Evolutionary conservation across 352 stramenopile species (phyloP).

Genomic region (Phytopythium chamaehyphon): DNA sequence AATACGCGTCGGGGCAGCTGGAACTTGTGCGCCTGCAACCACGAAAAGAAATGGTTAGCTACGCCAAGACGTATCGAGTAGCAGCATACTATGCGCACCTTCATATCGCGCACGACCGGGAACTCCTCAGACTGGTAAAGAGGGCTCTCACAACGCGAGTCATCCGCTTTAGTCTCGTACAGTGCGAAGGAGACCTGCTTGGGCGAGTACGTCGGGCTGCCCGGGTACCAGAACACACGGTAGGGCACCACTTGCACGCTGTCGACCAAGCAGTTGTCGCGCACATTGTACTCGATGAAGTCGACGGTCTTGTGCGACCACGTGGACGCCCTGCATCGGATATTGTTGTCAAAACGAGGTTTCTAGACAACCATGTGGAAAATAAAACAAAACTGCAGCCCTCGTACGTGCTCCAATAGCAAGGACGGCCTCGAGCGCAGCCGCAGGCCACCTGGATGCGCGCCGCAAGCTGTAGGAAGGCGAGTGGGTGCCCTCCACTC

Average conservation of each 20-base stretch:
- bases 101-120: conserved; percentile 55
- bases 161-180: conserved; percentile 31
- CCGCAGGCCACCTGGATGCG: conserved; percentile 60
- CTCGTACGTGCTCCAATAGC: conserved; percentile 80
- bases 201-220: conserved; percentile 65
- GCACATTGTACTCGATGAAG: conserved; percentile 63
- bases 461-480: conserved; percentile 37
- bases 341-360: not conserved
- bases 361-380: too few relatives aligned
- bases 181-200: conserved; percentile 54
- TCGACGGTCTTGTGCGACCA: conserved; percentile 35
- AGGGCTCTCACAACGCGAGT: conserved; percentile 6
- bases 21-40: conserved; percentile 49
- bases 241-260: conserved; percentile 64
- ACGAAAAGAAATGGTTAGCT: not conserved
- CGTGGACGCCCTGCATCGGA: conserved; percentile 25
- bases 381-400: conserved; percentile 2
- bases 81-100: conserved; percentile 18
- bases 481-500: conserved; percentile 16
- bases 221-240: conserved; percentile 71
- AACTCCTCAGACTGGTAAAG: conserved; percentile 57
- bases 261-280: conserved; percentile 35
- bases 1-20: conserved; percentile 40
- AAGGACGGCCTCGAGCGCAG: conserved; percentile 52
- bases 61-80: not conserved